These are phyloP conservation scores for Ophiorrhiza pumila DNA, from an alignment of 257 asterid genomes.

Conservation along the genomic window DNA sequence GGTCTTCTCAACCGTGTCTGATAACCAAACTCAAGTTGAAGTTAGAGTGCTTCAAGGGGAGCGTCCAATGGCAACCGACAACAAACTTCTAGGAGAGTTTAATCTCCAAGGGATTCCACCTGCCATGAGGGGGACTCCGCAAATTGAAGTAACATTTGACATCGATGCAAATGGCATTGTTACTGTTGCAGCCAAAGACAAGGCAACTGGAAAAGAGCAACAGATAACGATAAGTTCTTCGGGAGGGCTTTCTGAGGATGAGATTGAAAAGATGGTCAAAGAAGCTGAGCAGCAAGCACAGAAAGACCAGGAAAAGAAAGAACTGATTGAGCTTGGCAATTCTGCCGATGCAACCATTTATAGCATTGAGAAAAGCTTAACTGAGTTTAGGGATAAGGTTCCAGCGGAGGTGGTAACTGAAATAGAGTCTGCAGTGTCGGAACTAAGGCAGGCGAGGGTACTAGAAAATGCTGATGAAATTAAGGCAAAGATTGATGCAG, in stretches of 20 bases:
- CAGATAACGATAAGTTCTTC: slow-evolving; percentile 26
- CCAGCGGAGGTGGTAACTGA: slow-evolving; percentile 17
- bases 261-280: no score
- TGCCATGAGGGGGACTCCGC: slow-evolving; percentile 35
- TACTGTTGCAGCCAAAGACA: slow-evolving; percentile 22
- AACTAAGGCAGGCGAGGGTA: slow-evolving; percentile 8
- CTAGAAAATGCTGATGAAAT: slow-evolving; percentile 4
- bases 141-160: slow-evolving; percentile 34
- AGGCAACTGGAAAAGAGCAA: slow-evolving; percentile 20
- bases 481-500: slow-evolving; percentile 13
- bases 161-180: slow-evolving; percentile 36
- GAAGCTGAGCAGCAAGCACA: slow-evolving; percentile 15
- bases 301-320: slow-evolving; percentile 21
- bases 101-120: slow-evolving; percentile 30
- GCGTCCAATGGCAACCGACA: slow-evolving; percentile 28
- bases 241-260: slow-evolving; percentile 22
- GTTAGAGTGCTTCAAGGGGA: slow-evolving; percentile 35
- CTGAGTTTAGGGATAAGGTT: slow-evolving; percentile 20
- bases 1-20: slow-evolving; percentile 36
- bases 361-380: slow-evolving; percentile 12
- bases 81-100: slow-evolving; percentile 31
- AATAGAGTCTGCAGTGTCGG: slow-evolving; percentile 14
- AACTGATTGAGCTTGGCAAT: slow-evolving; percentile 16
- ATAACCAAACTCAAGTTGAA: slow-evolving; percentile 29
- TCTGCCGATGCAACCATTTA: slow-evolving; percentile 19